Conservation (phyloP, 2,329 filamentous ascomycete genomes). For the Tolypocladium amazonense region DNA sequence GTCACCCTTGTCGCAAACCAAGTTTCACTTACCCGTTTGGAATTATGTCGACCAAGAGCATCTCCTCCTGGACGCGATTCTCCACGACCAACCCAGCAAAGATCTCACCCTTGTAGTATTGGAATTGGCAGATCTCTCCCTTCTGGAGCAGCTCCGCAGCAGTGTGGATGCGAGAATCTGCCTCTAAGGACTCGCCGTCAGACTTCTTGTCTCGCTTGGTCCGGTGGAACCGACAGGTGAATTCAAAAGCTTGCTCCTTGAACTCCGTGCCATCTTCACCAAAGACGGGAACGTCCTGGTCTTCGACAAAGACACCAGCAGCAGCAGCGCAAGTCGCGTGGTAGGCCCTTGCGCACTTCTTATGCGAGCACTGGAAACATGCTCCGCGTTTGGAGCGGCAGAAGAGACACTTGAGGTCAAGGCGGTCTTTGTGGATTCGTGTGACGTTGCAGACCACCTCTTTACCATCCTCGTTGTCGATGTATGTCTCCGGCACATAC, state of each 20-base stretch:
- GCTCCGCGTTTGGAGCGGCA: constrained; percentile 92
- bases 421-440: constrained; percentile 74
- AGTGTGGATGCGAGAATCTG: constrained; percentile 55
- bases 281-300: constrained; percentile 75
- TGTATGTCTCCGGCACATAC: constrained; percentile 86
- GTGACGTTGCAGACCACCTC: constrained; percentile 70
- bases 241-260: constrained; percentile 82
- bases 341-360: constrained; percentile 88
- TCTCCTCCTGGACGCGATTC: constrained; percentile 67
- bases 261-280: constrained; percentile 88
- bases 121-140: constrained; percentile 77
- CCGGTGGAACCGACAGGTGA: constrained; percentile 89
- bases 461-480: constrained; percentile 58
- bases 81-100: constrained; percentile 84
- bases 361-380: constrained; percentile 92
- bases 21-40: constrained; percentile 61
- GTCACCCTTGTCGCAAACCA: background rate
- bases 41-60: constrained; percentile 68
- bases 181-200: constrained; percentile 58
- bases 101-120: constrained; percentile 74
- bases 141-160: constrained; percentile 58
- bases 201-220: constrained; percentile 73
- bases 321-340: constrained; percentile 91
- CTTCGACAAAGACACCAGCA: constrained; percentile 84
- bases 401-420: constrained; percentile 89